Evolutionary conservation across 2,329 filamentous ascomycete species (phyloP).

Genomic region (Rhynchosporium agropyri): DNA sequence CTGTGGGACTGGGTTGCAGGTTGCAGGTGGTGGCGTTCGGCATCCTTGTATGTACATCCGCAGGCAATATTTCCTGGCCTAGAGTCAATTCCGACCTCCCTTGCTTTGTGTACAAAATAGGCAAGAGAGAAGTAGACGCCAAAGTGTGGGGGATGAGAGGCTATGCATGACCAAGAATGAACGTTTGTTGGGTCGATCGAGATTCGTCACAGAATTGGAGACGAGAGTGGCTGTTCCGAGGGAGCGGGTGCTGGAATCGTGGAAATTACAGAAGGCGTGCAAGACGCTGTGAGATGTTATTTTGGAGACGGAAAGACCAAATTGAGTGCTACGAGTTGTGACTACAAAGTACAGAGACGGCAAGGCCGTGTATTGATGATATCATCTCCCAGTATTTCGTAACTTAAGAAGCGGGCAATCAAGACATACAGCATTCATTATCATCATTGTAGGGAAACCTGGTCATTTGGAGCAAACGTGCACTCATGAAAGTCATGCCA

Average conservation of each 20-base stretch:
- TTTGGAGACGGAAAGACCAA: background rate
- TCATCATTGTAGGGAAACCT: background rate
- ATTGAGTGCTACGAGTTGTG: conserved; percentile 2
- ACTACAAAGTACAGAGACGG: background rate
- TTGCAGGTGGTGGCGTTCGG: background rate
- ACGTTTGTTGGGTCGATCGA: background rate
- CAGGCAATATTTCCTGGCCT: background rate
- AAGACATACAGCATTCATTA: conserved; percentile 3
- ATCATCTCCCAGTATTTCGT: background rate
- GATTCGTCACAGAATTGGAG: background rate
- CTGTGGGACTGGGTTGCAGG: background rate
- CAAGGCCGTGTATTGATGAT: background rate
- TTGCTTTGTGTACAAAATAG: background rate
- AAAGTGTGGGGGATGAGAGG: conserved; percentile 6
- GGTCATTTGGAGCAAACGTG: conserved; percentile 1
- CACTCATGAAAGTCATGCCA: background rate
- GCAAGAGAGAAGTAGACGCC: background rate
- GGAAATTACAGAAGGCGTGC: background rate
- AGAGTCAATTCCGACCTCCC: background rate
- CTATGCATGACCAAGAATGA: conserved; percentile 8
- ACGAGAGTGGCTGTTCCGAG: conserved; percentile 12
- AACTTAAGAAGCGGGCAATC: background rate
- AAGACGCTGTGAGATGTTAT: background rate
- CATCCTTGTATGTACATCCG: conserved; percentile 10
- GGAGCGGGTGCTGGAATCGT: conserved; percentile 14